phyloP scores from a whole-genome alignment of 75 land plant species.

The Pseudotsuga menziesii region DNA sequence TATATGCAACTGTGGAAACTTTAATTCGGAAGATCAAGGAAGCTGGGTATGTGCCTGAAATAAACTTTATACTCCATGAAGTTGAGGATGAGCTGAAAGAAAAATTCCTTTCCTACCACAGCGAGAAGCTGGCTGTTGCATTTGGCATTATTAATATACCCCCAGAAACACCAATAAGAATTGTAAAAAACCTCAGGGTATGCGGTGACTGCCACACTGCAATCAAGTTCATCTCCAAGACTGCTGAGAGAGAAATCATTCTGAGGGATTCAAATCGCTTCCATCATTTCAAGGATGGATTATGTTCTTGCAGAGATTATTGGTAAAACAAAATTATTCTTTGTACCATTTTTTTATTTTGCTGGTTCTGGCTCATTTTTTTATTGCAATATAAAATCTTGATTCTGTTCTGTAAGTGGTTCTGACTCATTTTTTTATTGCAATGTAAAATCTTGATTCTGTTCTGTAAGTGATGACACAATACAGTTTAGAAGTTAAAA shows the following conservation, averaged over 20 bases:
- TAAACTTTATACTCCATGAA: slow-evolving; percentile 46
- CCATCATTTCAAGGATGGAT: slow-evolving; percentile 33
- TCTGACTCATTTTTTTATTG: too few species aligned
- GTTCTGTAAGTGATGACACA: too few species aligned
- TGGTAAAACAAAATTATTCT: slow-evolving; percentile 3
- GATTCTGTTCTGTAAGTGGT: too few species aligned
- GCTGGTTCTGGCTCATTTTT: too few species aligned
- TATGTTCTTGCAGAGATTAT: slow-evolving; percentile 31
- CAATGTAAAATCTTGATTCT: too few species aligned
- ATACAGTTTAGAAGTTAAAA: too few species aligned
- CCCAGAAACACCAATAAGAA: slow-evolving; percentile 16
- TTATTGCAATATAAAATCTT: too few species aligned
- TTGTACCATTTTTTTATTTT: too few species aligned
- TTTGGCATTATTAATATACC: slow-evolving; percentile 22
- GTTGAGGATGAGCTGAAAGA: slow-evolving; percentile 57
- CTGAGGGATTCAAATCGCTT: slow-evolving; percentile 25
- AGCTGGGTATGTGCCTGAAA: slow-evolving; percentile 57
- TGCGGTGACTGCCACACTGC: slow-evolving; percentile 31
- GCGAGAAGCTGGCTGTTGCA: slow-evolving; percentile 35
- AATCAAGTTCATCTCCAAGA: slow-evolving; percentile 21
- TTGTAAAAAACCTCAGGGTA: slow-evolving; percentile 20
- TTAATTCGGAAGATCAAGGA: slow-evolving; percentile 27
- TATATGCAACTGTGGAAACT: slow-evolving; percentile 38
- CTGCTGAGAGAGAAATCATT: slow-evolving; percentile 19
- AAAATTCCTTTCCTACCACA: slow-evolving; percentile 13